Conservation (phyloP, 1,139 yeast species). For the Saccharomyces hybrid region DNA sequence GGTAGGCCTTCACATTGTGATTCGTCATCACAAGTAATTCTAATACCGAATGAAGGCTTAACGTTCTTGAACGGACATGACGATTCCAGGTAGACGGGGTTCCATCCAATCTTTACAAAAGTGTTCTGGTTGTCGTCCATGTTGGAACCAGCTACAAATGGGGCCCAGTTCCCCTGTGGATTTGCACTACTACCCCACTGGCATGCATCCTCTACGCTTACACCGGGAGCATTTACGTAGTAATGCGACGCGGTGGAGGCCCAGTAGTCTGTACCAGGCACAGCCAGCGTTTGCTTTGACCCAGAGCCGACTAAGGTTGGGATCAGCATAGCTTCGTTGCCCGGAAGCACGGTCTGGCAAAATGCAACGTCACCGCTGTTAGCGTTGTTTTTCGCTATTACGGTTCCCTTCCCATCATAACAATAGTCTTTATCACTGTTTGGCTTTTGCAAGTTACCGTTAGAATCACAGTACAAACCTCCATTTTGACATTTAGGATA, state of each 20-base stretch:
- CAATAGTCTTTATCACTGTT: conserved; percentile 56
- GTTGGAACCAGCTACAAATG: conserved; percentile 88
- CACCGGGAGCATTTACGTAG: conserved; percentile 83
- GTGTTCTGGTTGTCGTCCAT: conserved; percentile 62
- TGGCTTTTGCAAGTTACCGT: conserved; percentile 63
- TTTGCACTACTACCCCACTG: conserved; percentile 68
- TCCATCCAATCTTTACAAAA: conserved; percentile 82
- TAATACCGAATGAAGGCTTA: conserved; percentile 63
- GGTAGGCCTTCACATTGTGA: conserved; percentile 65
- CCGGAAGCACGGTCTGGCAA: conserved; percentile 90
- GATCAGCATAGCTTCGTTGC: conserved; percentile 88
- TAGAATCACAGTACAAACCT: conserved; percentile 66
- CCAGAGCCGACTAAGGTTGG: conserved; percentile 61
- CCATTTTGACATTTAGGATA: conserved; percentile 75
- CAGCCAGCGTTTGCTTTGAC: conserved; percentile 52
- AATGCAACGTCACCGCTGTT: conserved; percentile 55
- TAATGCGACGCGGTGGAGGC: conserved; percentile 80
- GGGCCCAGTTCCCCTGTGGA: conserved; percentile 85
- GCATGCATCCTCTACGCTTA: conserved; percentile 68
- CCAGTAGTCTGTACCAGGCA: conserved; percentile 72
- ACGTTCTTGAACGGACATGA: conserved; percentile 44
- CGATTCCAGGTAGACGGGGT: conserved; percentile 69
- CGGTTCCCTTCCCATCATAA: conserved; percentile 68
- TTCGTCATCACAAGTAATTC: conserved; percentile 63
- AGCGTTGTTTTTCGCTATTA: conserved; percentile 50